phyloP scores from a whole-genome alignment of 2,329 filamentous ascomycete genomes.

The Botrytis aclada region DNA sequence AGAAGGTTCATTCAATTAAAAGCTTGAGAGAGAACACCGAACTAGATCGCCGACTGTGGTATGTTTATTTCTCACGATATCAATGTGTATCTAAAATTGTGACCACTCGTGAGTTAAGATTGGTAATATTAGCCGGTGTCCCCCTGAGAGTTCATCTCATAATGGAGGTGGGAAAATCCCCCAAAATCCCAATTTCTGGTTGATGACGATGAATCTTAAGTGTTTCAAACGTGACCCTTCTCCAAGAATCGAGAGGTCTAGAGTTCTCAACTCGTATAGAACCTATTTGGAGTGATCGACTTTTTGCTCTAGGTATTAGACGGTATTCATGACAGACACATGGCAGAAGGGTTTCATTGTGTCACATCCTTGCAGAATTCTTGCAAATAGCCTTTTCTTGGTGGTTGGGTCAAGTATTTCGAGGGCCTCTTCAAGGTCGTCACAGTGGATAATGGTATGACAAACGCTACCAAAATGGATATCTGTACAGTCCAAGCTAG shows the following conservation, averaged over 20 bases:
- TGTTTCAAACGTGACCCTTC: not conserved
- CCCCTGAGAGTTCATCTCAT: not conserved
- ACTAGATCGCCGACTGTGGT: not conserved
- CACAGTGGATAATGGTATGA: not conserved
- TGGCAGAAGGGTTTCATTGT: not conserved
- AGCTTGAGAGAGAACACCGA: not conserved
- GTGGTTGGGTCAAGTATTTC: not conserved
- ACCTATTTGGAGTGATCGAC: not conserved
- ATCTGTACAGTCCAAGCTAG: not conserved
- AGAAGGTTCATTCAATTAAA: not conserved
- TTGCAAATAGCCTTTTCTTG: not conserved
- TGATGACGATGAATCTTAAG: not conserved
- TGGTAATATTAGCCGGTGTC: not conserved
- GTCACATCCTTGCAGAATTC: not conserved
- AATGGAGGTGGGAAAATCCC: not conserved
- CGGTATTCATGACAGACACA: not conserved
- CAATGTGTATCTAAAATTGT: not conserved
- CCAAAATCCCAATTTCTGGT: not conserved
- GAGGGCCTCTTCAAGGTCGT: not conserved
- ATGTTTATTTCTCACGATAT: not conserved
- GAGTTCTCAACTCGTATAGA: conserved; percentile 1
- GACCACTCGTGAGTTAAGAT: not conserved
- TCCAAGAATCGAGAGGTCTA: not conserved
- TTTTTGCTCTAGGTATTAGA: not conserved
- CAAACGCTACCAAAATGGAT: not conserved